These are phyloP conservation scores for Sphaerostilbella broomeana DNA, from an alignment of 2,329 filamentous ascomycete genomes.

Conservation along the genomic window DNA sequence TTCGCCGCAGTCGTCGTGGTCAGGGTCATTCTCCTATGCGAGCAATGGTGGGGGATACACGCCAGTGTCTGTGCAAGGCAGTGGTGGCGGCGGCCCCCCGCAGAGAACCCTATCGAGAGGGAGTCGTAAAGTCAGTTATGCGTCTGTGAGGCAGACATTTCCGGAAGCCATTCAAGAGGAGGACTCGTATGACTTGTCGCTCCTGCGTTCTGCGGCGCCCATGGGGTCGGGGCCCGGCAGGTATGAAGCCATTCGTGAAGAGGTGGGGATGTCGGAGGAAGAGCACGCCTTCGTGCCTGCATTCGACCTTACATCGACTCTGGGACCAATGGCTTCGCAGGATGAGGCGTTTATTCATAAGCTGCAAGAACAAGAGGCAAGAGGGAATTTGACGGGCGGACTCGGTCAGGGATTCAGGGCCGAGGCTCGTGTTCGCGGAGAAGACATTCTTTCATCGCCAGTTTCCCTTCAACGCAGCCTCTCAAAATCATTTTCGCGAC, in stretches of 20 bases:
- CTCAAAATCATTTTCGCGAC: slow-evolving; percentile 37
- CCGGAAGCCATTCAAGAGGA: slow-evolving; percentile 32
- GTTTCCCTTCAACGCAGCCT: slow-evolving; percentile 29
- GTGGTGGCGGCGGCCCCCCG: slow-evolving; percentile 13
- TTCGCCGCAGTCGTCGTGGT: slow-evolving; percentile 18
- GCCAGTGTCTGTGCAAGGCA: slow-evolving; percentile 22
- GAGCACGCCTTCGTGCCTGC: slow-evolving; percentile 21
- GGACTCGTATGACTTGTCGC: slow-evolving; percentile 34
- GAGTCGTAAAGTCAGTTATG: slow-evolving; percentile 22
- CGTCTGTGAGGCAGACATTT: slow-evolving; percentile 20
- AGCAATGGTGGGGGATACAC: slow-evolving; percentile 21
- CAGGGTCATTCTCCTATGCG: slow-evolving; percentile 24
- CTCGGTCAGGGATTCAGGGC: slow-evolving; percentile 48
- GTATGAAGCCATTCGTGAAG: slow-evolving; percentile 26
- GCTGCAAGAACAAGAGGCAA: slow-evolving; percentile 47
- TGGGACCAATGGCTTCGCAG: slow-evolving; percentile 39
- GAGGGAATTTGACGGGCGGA: slow-evolving; percentile 51
- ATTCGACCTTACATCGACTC: slow-evolving; percentile 41
- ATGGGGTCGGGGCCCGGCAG: slow-evolving; percentile 28
- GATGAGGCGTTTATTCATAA: slow-evolving; percentile 39
- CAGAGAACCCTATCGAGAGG: slow-evolving; percentile 20
- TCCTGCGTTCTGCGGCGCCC: slow-evolving; percentile 36
- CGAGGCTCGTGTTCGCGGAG: slow-evolving; percentile 40
- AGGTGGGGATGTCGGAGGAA: no score
- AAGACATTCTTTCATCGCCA: slow-evolving; percentile 40